These are phyloP conservation scores for Eucalyptus curtisii DNA, from an alignment of 345 rosid genomes.

Conservation along the genomic window DNA sequence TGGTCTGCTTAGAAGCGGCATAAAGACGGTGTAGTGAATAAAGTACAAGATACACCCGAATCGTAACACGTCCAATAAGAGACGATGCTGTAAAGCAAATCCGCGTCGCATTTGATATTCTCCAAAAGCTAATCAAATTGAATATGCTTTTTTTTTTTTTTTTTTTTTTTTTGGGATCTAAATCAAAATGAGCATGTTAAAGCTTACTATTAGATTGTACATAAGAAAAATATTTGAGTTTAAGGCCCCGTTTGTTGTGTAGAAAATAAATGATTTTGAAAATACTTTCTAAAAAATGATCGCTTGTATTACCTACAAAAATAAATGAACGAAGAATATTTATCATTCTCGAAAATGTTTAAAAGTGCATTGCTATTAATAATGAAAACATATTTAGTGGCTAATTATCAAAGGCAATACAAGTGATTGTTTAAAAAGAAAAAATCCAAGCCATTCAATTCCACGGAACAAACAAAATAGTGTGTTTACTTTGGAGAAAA, in stretches of 20 bases:
- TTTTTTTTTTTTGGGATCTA: too few species aligned
- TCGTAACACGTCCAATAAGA: not conserved
- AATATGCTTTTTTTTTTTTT: not conserved
- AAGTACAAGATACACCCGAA: not conserved
- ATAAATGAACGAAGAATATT: too few species aligned
- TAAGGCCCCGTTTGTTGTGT: not conserved
- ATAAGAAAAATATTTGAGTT: not conserved
- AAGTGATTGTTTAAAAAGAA: too few species aligned
- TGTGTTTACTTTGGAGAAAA: fast-evolving
- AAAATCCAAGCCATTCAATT: not conserved
- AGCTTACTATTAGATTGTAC: not conserved
- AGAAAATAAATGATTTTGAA: too few species aligned
- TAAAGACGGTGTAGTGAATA: not conserved
- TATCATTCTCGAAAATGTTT: too few species aligned
- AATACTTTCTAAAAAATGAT: too few species aligned
- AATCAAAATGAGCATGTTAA: not conserved
- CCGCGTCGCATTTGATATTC: not conserved
- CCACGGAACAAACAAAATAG: not conserved
- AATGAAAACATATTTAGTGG: too few species aligned
- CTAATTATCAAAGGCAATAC: too few species aligned
- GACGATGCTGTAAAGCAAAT: not conserved
- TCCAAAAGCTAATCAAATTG: not conserved
- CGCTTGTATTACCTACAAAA: too few species aligned
- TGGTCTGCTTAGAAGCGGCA: not conserved
- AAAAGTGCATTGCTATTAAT: too few species aligned